A percentile compares a stretch with the other conserved stretches of the same genome.
Evolutionary conservation across 495 filamentous ascomycete species (phyloP).

Genomic region (Aspergillus olivimuriae): DNA sequence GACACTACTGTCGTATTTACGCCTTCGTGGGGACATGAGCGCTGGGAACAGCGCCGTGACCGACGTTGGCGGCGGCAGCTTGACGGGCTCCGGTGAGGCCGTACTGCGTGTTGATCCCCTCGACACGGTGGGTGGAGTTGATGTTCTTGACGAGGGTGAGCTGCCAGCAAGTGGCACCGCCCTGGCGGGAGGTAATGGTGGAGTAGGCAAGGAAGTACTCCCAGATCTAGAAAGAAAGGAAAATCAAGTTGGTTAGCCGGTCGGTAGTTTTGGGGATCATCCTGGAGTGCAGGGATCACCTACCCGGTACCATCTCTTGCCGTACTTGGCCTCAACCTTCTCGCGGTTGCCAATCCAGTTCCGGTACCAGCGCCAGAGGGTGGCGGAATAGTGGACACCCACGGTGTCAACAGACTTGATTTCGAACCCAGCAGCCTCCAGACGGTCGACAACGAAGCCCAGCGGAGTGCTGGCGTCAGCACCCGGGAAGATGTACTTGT

Average conservation of each 20-base stretch:
- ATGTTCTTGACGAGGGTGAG: slow-evolving; percentile 95
- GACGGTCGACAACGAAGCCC: slow-evolving; percentile 56
- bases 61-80: slow-evolving; percentile 32
- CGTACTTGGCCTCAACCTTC: slow-evolving; percentile 94
- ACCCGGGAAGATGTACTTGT: slow-evolving; percentile 70
- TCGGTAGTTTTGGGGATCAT: not conserved
- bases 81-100: slow-evolving; percentile 64
- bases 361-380: slow-evolving; percentile 96
- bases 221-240: slow-evolving; percentile 77
- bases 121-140: slow-evolving; percentile 90
- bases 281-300: slow-evolving; percentile 26
- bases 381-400: slow-evolving; percentile 95
- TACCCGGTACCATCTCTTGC: slow-evolving; percentile 92
- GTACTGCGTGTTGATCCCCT: slow-evolving; percentile 73
- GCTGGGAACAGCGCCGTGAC: slow-evolving; percentile 33
- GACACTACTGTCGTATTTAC: slow-evolving; percentile 4
- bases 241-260: slow-evolving; percentile 14
- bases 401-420: slow-evolving; percentile 69
- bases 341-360: slow-evolving; percentile 97
- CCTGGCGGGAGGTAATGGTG: slow-evolving; percentile 90
- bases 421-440: slow-evolving; percentile 61
- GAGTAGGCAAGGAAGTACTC: slow-evolving; percentile 95
- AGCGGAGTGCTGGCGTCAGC: slow-evolving; percentile 63
- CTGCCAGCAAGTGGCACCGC: slow-evolving; percentile 91
- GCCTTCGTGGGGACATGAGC: slow-evolving; percentile 35